Base-by-base conservation (phyloP, 352 stramenopile genomes). In the Pilasporangium apinafurcum region DNA sequence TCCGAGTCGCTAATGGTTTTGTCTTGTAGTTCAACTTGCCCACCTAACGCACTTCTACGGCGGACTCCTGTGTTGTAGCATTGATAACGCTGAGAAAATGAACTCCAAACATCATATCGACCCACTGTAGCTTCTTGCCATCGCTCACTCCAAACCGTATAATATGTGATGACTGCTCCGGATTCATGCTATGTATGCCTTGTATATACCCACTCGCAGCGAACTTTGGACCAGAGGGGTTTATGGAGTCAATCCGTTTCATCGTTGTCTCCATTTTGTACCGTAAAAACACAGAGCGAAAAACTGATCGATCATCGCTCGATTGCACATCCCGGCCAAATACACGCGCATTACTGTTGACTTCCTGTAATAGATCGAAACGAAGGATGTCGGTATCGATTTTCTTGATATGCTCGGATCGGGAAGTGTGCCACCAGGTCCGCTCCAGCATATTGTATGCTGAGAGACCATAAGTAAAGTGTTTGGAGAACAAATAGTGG, bases 1-100 rank as follows among this genome's bases (percentile, higher is more conserved):
- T 81, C 10, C 65, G 59, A 28, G 59, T 59, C 29, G 65, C 68
- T 44, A 76, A 56, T 14, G 63, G 59, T 12, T 53, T 42, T 24
- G 62, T 61, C 21, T 65, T 70, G 63, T 76, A 82, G 36, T 78
- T 68, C 31, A 64, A 76, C 26, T 57, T 62, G 34, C 68, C 68
- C 0, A 53, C 59, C 62, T 62, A 82, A n/a, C 65, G 62, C 34
- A 82, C 59, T 37, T 70, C 56, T 30, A 67, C 65, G 17, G 55
- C 61, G 38, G 54, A 53, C 29, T 57, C 31, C 8, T 59, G 49
- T 30, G 48, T 71, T 12, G 18, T 48, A 8, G 52, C 37, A 50
- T 79, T 65, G 20, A 42, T 26, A 9, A 70, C 47, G 32, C 58
- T 54, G n/a, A 73, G 31, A 47, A 74, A 71, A 44, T 78, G 62